phyloP scores from a whole-genome alignment of 2,329 filamentous ascomycete genomes.

The Colletotrichum destructivum region DNA sequence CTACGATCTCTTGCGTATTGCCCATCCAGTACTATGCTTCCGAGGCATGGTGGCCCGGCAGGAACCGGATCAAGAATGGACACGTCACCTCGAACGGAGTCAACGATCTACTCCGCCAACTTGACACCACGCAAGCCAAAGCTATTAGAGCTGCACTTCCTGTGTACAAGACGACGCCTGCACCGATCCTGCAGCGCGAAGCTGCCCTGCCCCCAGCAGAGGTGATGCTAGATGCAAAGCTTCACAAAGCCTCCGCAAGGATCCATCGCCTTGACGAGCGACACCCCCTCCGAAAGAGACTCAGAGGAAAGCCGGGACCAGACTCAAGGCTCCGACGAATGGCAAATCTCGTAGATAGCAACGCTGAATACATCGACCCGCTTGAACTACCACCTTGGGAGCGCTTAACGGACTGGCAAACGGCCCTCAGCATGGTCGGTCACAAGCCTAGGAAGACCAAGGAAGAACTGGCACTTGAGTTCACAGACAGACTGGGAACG shows the following conservation, averaged over 20 bases:
- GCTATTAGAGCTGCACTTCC: not conserved
- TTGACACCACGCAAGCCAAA: not conserved
- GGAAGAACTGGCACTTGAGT: not conserved
- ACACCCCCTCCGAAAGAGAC: not conserved
- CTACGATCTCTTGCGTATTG: not conserved
- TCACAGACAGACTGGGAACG: not conserved
- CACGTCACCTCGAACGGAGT: not conserved
- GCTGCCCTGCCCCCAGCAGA: not conserved
- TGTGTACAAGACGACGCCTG: not conserved
- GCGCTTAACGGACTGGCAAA: not conserved
- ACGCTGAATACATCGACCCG: not conserved
- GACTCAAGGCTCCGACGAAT: not conserved
- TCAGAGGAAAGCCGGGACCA: not conserved
- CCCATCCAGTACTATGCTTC: not conserved
- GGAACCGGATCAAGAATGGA: not conserved
- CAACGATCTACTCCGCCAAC: not conserved
- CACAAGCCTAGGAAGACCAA: slow-evolving; percentile 1
- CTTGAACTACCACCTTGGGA: not conserved
- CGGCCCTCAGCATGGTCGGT: not conserved
- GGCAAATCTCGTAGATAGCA: not conserved
- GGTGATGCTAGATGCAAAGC: not conserved
- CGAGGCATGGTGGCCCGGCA: not conserved
- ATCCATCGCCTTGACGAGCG: not conserved
- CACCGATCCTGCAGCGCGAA: not conserved
- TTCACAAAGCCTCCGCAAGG: not conserved